Evolutionary conservation across 2,329 filamentous ascomycete genomes (phyloP).

Genomic region (Lecanoromycetidae sp.): DNA sequence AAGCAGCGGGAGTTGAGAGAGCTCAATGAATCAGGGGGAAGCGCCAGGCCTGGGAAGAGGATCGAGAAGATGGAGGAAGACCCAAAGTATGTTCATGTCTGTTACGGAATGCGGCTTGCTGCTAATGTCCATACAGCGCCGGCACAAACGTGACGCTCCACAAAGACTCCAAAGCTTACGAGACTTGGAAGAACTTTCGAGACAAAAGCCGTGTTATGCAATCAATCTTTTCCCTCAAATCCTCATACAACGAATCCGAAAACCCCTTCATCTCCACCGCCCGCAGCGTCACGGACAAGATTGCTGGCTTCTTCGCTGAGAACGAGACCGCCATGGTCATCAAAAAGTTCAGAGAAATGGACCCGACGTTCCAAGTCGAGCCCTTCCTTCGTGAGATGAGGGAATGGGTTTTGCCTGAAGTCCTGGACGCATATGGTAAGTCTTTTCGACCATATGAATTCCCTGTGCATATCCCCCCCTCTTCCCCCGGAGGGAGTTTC

Average conservation of each 20-base stretch:
- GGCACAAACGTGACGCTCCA: slow-evolving; percentile 90
- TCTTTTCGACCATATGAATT: too few relatives aligned
- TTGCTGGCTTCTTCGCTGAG: slow-evolving; percentile 94
- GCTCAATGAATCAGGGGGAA: slow-evolving; percentile 28
- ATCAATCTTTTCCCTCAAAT: slow-evolving; percentile 73
- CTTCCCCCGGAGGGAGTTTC: too few relatives aligned
- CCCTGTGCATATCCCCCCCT: too few relatives aligned
- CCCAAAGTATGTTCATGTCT: slow-evolving; percentile 57
- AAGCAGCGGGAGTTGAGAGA: slow-evolving; percentile 48
- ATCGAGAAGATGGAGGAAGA: slow-evolving; percentile 64
- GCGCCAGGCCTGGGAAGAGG: slow-evolving; percentile 35
- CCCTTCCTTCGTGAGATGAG: slow-evolving; percentile 90
- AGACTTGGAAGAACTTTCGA: slow-evolving; percentile 93
- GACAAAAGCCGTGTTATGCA: slow-evolving; percentile 84
- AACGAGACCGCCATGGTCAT: slow-evolving; percentile 97
- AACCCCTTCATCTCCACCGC: slow-evolving; percentile 90
- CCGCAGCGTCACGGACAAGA: slow-evolving; percentile 75
- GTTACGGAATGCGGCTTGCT: slow-evolving; percentile 6
- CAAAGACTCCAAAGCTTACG: slow-evolving; percentile 95
- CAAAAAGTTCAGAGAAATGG: slow-evolving; percentile 94
- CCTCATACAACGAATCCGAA: slow-evolving; percentile 87
- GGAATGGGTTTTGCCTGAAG: slow-evolving; percentile 71
- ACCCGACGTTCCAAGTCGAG: slow-evolving; percentile 87
- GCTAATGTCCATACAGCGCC: slow-evolving; percentile 48
- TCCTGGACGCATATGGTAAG: slow-evolving; percentile 9